Conservation (phyloP, 176 grass and related monocot genomes). For the Hordeum marinum region DNA sequence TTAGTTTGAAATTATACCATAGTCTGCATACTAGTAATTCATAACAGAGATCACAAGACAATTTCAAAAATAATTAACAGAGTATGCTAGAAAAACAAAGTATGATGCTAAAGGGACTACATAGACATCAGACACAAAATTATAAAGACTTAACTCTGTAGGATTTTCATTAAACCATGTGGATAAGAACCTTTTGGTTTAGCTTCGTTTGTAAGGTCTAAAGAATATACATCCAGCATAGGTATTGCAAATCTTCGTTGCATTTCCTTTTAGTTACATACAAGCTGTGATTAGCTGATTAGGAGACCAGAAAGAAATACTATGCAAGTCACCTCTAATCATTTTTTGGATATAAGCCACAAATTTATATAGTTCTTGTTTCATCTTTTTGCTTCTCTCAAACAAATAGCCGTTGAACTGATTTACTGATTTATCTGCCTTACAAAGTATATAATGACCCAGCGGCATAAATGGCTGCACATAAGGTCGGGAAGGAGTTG, state of each 20-base stretch:
- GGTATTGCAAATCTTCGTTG: not conserved
- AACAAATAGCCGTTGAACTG: not conserved
- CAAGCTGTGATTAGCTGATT: not conserved
- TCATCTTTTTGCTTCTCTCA: not conserved
- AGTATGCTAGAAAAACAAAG: not conserved
- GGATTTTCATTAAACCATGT: conserved; percentile 20
- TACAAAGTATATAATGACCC: not conserved
- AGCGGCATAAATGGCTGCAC: not conserved
- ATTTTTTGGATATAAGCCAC: not conserved
- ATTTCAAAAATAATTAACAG: not conserved
- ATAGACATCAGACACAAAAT: not conserved
- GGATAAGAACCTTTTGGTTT: not conserved
- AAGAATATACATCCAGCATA: not conserved
- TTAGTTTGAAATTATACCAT: conserved; percentile 6
- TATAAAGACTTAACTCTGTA: not conserved
- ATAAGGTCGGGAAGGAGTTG: not conserved
- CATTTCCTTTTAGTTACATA: not conserved
- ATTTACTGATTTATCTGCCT: not conserved
- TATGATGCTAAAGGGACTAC: not conserved
- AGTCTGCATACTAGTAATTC: not conserved
- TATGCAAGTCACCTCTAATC: not conserved
- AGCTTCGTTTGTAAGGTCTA: not conserved
- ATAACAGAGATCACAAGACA: not conserved
- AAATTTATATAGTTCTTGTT: not conserved
- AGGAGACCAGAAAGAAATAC: not conserved